phyloP scores from a whole-genome alignment of 441 rosid species.

The Eutrema salsugineum region DNA sequence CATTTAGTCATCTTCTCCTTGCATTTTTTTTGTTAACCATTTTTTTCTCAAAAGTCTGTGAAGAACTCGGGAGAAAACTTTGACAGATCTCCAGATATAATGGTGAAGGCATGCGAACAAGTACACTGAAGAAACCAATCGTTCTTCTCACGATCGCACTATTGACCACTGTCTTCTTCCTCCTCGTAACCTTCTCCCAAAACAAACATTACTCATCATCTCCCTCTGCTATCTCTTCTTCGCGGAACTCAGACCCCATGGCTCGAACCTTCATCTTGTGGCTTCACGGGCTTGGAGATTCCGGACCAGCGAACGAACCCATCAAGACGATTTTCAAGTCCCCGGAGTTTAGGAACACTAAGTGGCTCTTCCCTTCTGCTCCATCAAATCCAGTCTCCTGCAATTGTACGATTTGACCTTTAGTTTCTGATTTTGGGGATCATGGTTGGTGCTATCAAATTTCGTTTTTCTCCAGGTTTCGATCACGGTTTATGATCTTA shows the following conservation, averaged over 20 bases:
- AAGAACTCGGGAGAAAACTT: background rate
- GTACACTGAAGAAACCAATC: conserved; percentile 26
- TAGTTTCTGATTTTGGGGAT: background rate
- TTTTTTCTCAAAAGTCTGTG: background rate
- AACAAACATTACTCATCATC: conserved; percentile 25
- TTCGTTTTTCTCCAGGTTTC: background rate
- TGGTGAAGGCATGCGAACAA: conserved; percentile 38
- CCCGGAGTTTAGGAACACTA: conserved; percentile 46
- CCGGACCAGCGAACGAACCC: conserved; percentile 92
- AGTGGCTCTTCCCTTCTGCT: conserved; percentile 89
- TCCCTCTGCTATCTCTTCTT: conserved; percentile 35
- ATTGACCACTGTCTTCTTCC: conserved; percentile 15
- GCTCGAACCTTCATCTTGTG: conserved; percentile 75
- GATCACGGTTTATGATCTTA: background rate
- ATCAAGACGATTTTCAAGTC: conserved; percentile 66
- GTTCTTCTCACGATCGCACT: conserved; percentile 32
- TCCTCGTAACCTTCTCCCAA: conserved; percentile 32
- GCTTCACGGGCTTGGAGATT: conserved; percentile 90
- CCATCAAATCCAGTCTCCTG: conserved; percentile 70
- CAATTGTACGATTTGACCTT: conserved; percentile 47
- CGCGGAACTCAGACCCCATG: conserved; percentile 34
- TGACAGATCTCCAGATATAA: background rate
- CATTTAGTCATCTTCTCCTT: background rate
- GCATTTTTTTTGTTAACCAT: no score
- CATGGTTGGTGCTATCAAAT: background rate